Base-by-base conservation (phyloP, 2,329 filamentous ascomycete species). In the Fusarium brachygibbosum region DNA sequence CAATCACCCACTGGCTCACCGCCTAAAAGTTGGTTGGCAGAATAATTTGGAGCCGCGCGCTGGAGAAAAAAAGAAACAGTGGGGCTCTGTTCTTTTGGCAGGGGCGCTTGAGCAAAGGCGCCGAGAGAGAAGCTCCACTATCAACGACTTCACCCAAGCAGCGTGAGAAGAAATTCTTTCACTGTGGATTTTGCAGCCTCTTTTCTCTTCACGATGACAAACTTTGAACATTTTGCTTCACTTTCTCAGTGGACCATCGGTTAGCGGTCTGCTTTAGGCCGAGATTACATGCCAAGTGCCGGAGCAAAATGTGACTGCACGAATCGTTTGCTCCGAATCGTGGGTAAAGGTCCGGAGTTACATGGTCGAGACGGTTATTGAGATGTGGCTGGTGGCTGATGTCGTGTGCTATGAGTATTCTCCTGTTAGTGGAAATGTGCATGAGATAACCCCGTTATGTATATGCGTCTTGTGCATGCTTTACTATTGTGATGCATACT, bases 21-120 rank as follows among this genome's bases (percentile, higher is more conserved):
- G 79, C 78, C 76, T 75, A 78, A 79, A 77, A 75, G 70, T 76
- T 75, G 29, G 17, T 32, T 8, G 71, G 73, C 75, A 76, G 73
- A 77, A 73, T 65, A 29, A 62, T 28, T 42, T 21, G 37, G 41
- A 55, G 56, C 55, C 61, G 19, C 51, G 25, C 34, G 34, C 17
- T 21, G 28, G 23, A 59, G 34, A 29, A 49, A 35, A 51, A 41
- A 29, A 44, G 31, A 35, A 19, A 40, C 31, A 25, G 48, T 53
- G 62, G 61, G 53, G 41, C 19, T 21, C 9, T 2, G n/a, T 4
- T 14, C 28, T n/a, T 31, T 37, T 50, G 32, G 21, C 11, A 2
- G 44, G 28, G 17, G 4, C 23, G 32, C 49, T 67, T 57, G 54
- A 37, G 49, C n/a, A 38, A 11, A 10, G 21, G 4, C 4, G 29